Evolutionary conservation across 2,329 filamentous ascomycete species (phyloP).

Genomic region (Phialophora macrospora): DNA sequence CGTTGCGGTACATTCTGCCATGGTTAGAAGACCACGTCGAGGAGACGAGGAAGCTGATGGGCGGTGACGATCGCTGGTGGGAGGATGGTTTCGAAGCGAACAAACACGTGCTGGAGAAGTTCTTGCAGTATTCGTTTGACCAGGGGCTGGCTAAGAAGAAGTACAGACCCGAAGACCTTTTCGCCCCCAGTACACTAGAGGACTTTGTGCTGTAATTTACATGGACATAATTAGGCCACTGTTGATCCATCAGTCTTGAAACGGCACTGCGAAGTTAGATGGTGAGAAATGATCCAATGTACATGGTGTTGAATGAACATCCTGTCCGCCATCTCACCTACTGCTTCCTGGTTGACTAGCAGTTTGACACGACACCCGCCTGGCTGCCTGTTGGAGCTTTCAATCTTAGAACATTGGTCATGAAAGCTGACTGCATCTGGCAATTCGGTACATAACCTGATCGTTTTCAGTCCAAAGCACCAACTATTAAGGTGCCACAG

Average conservation of each 20-base stretch:
- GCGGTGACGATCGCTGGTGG: conserved; percentile 29
- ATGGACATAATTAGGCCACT: not conserved
- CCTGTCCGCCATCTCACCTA: too few relatives aligned
- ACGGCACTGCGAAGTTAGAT: not conserved
- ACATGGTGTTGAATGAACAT: too few relatives aligned
- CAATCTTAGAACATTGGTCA: too few relatives aligned
- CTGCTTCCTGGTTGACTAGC: too few relatives aligned
- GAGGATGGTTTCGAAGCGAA: conserved; percentile 37
- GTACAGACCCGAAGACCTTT: conserved; percentile 30
- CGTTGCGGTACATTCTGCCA: conserved; percentile 37
- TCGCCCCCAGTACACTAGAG: conserved; percentile 19
- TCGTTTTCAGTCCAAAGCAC: too few relatives aligned
- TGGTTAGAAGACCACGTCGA: conserved; percentile 37
- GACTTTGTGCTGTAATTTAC: conserved; percentile 10
- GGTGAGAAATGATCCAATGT: too few relatives aligned
- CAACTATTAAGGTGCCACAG: too few relatives aligned
- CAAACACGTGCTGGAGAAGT: conserved; percentile 35
- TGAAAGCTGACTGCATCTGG: too few relatives aligned
- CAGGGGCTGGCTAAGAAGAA: conserved; percentile 33
- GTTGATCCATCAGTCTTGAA: not conserved
- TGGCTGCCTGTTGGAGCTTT: too few relatives aligned
- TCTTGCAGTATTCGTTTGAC: conserved; percentile 30
- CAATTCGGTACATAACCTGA: too few relatives aligned
- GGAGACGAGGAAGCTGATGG: conserved; percentile 28
- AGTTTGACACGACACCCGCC: too few relatives aligned